Evolutionary conservation across 1,284 basidiomycete genomes (phyloP), one percentile per base, ranked within the genome.

Genomic region (Kalmanozyma brasiliensis): DNA sequence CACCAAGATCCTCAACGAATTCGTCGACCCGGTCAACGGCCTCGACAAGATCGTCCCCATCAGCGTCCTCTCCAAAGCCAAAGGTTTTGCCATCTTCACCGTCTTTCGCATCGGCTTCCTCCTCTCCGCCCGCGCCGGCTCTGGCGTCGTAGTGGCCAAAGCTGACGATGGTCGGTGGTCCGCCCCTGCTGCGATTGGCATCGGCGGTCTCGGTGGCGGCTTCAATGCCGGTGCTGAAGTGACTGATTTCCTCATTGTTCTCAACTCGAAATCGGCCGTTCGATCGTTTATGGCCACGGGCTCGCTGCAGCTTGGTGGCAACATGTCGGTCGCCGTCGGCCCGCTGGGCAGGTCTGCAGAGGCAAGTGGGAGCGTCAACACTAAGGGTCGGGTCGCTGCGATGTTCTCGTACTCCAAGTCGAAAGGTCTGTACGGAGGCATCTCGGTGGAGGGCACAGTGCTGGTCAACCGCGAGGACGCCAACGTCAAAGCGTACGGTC

Each of bases 311-410:
- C 85, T 98, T 7, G 63, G 86, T 88, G 67, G 89, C 88, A 84
- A 84, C 24, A 44, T 76, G 10, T 67, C 62, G 43, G 67, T 98
- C 51, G 94, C 95, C 8, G 86, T 98, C 0, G 95, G 96, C 1
- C 95, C 95, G 1, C 84, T 98, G 0, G 95, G 95, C 19, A 88
- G 95, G 34, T 96, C 94, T 70, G 93, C 94, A 13, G 95, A 98
- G 84, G 96, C 93, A 1, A 87, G 89, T 19, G 94, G 93, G 14
- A 86, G 92, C 0, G 75, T 98, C 52, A 97, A 90, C 79, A 87
- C 91, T 0, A 91, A 89, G 47, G 94, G 94, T 45, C 91, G 90
- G 79, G 83, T 97, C 5, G 92, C 94, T 8, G 94, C 94, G 43
- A 97, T 98, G 93, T 92, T 84, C 60, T 40, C 68, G 70, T 98